Evolutionary conservation across 257 asterid species (phyloP), one percentile per base, ranked within the genome.

Genomic region (Dorcoceras hygrometricum): DNA sequence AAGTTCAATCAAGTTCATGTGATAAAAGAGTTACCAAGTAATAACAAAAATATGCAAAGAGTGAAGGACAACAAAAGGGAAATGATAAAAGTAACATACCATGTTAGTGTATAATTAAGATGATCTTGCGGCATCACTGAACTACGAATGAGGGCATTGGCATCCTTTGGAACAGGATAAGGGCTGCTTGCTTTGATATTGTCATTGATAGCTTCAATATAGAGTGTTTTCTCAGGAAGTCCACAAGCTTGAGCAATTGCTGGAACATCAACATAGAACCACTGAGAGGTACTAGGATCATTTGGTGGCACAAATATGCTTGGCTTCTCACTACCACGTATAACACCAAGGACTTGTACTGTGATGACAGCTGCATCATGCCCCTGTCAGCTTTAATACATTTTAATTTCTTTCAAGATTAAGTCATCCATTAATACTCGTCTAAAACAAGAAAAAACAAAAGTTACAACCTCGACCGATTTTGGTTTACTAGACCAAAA

Each of bases 91-190:
- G n/a, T n/a, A n/a, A 63, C 57, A 12, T 88, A 93, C 99, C 99
- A 93, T 67, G 97, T 93, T 59, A 93, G 43, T 55, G 78, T 83
- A 72, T 93, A 90, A 82, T 93, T 88, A 39, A 93, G 87, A 81
- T 90, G 99, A 75, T 93, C 95, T 72, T 85, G 97, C 20, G 97
- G 97, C 99, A 93, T 93, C 18, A 89, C 96, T 53, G 99, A 90
- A 66, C 92, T 88, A 59, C 82, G 86, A 59, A 86, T 81, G 46
- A 93, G 81, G 50, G 88, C 72, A 76, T 78, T 83, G 59, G 71
- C 72, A 66, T 93, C 95, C 85, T 90, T 93, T 9, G 95, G 99
- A 50, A 93, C 55, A 1, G 99, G 99, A 78, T 93, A 93, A 4
- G 95, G 99, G 66, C 72, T 83, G 74, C 97, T 81, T n/a, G 86